Evolutionary conservation across 345 rosid species (phyloP), one percentile per base, ranked within the genome.

Genomic region (Psidium guajava): DNA sequence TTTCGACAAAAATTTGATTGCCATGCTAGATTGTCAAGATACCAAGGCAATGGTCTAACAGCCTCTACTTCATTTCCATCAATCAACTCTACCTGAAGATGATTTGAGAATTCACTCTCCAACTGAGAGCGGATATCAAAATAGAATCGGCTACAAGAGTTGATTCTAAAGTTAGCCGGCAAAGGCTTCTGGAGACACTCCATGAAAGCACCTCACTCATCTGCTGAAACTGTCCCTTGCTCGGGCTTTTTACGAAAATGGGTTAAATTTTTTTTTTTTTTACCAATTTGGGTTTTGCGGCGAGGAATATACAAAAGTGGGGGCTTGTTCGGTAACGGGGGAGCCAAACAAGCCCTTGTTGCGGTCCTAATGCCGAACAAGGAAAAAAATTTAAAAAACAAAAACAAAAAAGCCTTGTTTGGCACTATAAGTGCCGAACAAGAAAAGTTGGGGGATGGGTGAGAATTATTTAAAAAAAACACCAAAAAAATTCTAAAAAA

Each of bases 111-210:
- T 87, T 96, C 99, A 92, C 94, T 91, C 92, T 95, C 96, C 85
- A 97, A 89, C 86, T 91, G 95, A 6, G 89, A 88, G 58, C 87
- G 91, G 88, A 97, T 92, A 81, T 94, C 98, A 32, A 87, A 84
- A 85, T 92, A 91, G 88, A 97, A 97, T n/a, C 92, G 99, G 87
- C 99, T 91, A 93, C 98, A 93, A 57, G 99, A 93, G 86, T 97
- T 95, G 88, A 97, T 96, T 84, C 99, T 91, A 91, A 97, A 97
- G 86, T 98, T 98, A 82, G 99, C 93, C n/a, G 99, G 99, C 90
- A 97, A 88, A 6, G 99, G 98, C 53, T 92, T 95, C 12, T 95
- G 93, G 84, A 97, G 98, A 88, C 87, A 64, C 80, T 93, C 95
- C 58, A 93, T 87, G 85, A 97, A 95, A 40, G 89, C 86, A 82